Evolutionary conservation across 352 stramenopile species (phyloP).

Genomic region (Plasmopara viticola): DNA sequence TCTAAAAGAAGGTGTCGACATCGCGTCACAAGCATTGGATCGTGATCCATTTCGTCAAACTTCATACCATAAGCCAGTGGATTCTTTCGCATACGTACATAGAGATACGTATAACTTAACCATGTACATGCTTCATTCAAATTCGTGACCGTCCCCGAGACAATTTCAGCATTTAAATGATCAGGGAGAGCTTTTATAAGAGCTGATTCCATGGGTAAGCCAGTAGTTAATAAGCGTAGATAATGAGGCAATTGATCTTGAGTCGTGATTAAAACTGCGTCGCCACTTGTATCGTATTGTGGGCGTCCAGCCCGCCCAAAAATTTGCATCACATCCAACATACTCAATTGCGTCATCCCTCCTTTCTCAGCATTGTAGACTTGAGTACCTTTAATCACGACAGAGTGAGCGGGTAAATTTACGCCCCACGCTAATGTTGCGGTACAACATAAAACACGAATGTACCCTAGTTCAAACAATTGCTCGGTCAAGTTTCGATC

Average conservation of each 20-base stretch:
- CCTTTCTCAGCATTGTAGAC: slow-evolving; percentile 99
- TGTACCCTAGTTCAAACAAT: slow-evolving; percentile 95
- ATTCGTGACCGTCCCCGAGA: slow-evolving; percentile 97
- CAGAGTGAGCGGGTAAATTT: slow-evolving; percentile 97
- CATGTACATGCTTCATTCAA: slow-evolving; percentile 94
- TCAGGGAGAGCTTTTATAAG: slow-evolving; percentile 98
- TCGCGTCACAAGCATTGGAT: slow-evolving; percentile 80
- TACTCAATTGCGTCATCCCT: slow-evolving; percentile 95
- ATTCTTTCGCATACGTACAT: slow-evolving; percentile 98
- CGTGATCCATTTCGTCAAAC: slow-evolving; percentile 86
- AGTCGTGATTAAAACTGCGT: slow-evolving; percentile 98
- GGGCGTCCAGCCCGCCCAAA: slow-evolving; percentile 97
- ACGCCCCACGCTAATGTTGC: slow-evolving; percentile 99
- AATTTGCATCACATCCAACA: slow-evolving; percentile 99
- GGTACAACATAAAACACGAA: slow-evolving; percentile 98
- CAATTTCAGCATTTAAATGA: slow-evolving; percentile 99
- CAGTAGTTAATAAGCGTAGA: slow-evolving; percentile 91
- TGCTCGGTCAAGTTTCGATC: slow-evolving; percentile 95
- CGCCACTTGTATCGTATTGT: slow-evolving; percentile 98
- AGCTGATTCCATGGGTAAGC: slow-evolving; percentile 96
- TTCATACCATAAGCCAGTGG: slow-evolving; percentile 97
- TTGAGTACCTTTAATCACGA: slow-evolving; percentile 99
- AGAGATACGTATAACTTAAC: slow-evolving; percentile 99
- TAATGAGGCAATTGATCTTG: slow-evolving; percentile 92
- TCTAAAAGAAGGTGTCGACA: slow-evolving; percentile 66